Evolutionary conservation across 2,329 filamentous ascomycete genomes (phyloP), one percentile per base, ranked within the genome.

Genomic region (Mariannaea sp.): DNA sequence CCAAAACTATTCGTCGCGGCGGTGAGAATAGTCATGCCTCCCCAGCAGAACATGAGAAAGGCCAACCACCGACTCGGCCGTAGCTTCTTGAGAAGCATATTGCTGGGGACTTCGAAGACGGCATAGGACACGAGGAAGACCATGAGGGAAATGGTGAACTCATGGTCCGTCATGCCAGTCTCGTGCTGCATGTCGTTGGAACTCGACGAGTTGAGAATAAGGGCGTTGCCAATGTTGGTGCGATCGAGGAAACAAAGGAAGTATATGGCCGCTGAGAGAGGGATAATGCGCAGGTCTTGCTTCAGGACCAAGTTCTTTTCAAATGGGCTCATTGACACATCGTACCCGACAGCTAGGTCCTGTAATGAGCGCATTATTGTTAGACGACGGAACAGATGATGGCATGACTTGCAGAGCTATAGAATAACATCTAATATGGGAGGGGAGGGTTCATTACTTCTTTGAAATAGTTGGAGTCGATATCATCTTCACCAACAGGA

Each of bases 141-240:
- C 64, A 80, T 77, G 39, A 88, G 80, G 6, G 76, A 76, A 36
- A 79, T 71, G 62, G 81, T 81, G 71, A 84, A 90, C 64, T 88
- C 76, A 65, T 79, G 75, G 45, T 80, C 76, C 2, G 80, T 82
- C 80, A 88, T 87, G 57, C 77, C 60, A 2, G 85, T 85, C 64
- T 83, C 79, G 14, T 77, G 75, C 29, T 88, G 78, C 59, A 90
- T 78, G 70, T 88, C 84, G 67, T 89, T 74, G 38, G 77, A 68
- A 0, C 80, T 80, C 9, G 81, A 75, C 16, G 78, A 73, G 65
- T 89, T 88, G 56, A 89, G 75, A 20, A 88, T 82, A 69, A 83
- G 85, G 35, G 85, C 84, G 66, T 87, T 87, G 65, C 84, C 85
- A 52, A 89, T 88, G 68, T 89, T 89, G 49, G 83, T 80, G 36